These are phyloP conservation scores for Fusarium stilboides DNA, from an alignment of 2,329 filamentous ascomycete species.

Conservation along the genomic window DNA sequence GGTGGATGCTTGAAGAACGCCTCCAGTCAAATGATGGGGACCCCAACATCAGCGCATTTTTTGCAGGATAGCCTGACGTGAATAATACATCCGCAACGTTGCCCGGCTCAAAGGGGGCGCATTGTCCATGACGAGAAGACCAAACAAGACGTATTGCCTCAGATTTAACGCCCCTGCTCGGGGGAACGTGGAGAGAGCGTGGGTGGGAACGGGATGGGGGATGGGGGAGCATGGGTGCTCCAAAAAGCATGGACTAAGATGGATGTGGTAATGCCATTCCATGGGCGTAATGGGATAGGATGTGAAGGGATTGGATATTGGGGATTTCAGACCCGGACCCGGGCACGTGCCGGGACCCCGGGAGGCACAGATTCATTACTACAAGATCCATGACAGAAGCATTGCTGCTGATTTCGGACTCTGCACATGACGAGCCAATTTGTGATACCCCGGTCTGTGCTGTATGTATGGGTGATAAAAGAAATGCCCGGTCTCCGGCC, in stretches of 20 bases:
- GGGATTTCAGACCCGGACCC: constrained; percentile 34
- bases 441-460: too few species aligned
- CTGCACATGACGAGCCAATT: constrained; percentile 16
- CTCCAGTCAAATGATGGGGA: constrained; percentile 20
- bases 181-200: constrained; percentile 35
- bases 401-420: constrained; percentile 4
- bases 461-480: too few species aligned
- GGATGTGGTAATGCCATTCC: constrained; percentile 2
- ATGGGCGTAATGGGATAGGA: too few species aligned
- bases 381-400: background rate
- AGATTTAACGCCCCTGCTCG: constrained; percentile 23
- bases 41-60: constrained; percentile 48
- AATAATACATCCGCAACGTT: background rate
- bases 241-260: constrained; percentile 21
- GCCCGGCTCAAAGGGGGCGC: constrained; percentile 14
- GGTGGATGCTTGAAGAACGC: constrained; percentile 9
- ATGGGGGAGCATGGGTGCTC: constrained; percentile 41
- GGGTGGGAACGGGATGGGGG: constrained; percentile 24
- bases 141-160: constrained; percentile 34
- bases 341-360: constrained; percentile 41
- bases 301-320: constrained; percentile 29
- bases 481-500: constrained; percentile 22
- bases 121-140: constrained; percentile 39
- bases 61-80: constrained; percentile 46
- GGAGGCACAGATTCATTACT: constrained; percentile 23